phyloP scores from a whole-genome alignment of 208 protist genomes.

The Crithidia bombi region DNA sequence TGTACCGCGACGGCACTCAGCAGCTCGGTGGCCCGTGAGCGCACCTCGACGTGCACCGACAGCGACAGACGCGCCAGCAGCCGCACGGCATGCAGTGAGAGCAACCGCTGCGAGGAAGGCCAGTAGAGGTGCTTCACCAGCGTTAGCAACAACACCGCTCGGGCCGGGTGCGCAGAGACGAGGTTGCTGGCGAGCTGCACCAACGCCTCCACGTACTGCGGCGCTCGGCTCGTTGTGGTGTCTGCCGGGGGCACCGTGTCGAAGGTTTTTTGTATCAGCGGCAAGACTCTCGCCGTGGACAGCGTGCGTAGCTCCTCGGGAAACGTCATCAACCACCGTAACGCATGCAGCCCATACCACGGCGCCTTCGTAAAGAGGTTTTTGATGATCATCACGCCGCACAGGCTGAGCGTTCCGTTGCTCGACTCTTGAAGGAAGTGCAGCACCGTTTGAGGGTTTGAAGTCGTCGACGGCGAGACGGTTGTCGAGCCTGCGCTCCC shows the following conservation, averaged over 20 bases:
- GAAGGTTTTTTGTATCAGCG: slow-evolving; percentile 6
- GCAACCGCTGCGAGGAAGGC: slow-evolving; percentile 20
- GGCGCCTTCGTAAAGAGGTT: slow-evolving; percentile 5
- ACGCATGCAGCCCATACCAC: slow-evolving; percentile 4
- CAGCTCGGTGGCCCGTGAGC: slow-evolving; percentile 19
- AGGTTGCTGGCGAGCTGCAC: slow-evolving; percentile 26
- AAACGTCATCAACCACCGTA: slow-evolving; percentile 19
- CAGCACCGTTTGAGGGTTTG: not conserved
- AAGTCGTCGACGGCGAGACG: not conserved
- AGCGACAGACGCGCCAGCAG: slow-evolving; percentile 16
- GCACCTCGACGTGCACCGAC: slow-evolving; percentile 18
- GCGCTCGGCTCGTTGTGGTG: slow-evolving; percentile 12
- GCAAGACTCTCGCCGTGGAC: slow-evolving; percentile 5
- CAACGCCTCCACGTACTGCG: slow-evolving; percentile 18
- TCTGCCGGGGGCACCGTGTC: not conserved
- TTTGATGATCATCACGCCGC: not conserved
- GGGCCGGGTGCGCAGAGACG: slow-evolving; percentile 23
- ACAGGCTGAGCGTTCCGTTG: slow-evolving; percentile 14
- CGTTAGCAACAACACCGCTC: slow-evolving; percentile 21
- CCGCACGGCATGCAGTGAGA: slow-evolving; percentile 12
- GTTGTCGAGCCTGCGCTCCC: not conserved
- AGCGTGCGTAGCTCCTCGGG: slow-evolving; percentile 28
- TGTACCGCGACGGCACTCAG: slow-evolving; percentile 18
- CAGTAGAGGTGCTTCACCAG: slow-evolving; percentile 19
- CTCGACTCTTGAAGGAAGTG: slow-evolving; percentile 24